These are phyloP conservation scores for Mycena crocata DNA, from an alignment of 768 basidiomycete genomes.

Conservation along the genomic window DNA sequence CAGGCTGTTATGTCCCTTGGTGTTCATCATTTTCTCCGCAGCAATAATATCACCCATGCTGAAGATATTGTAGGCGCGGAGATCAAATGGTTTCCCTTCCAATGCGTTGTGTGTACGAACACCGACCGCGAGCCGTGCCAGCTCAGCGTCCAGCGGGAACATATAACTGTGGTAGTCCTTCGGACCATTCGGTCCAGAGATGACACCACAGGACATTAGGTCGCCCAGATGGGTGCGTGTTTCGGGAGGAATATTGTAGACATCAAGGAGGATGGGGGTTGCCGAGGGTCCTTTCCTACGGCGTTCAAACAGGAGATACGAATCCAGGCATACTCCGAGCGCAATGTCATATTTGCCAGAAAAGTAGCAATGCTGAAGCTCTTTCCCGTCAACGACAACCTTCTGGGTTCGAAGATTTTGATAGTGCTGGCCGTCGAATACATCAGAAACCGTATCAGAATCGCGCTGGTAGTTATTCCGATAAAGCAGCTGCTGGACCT, in stretches of 20 bases:
- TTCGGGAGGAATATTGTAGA: conserved; percentile 51
- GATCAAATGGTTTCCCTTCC: conserved; percentile 42
- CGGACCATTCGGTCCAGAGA: conserved; percentile 47
- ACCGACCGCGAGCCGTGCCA: neutral
- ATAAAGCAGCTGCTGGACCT: conserved; percentile 28
- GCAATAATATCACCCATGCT: conserved; percentile 48
- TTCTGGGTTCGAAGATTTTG: conserved; percentile 28
- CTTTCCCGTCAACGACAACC: conserved; percentile 43
- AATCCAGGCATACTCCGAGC: conserved; percentile 55
- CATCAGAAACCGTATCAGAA: conserved; percentile 40
- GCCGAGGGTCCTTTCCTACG: conserved; percentile 41
- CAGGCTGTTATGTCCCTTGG: conserved; percentile 51
- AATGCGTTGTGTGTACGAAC: conserved; percentile 30
- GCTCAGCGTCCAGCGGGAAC: conserved; percentile 6
- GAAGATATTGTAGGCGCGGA: conserved; percentile 44
- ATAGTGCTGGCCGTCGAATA: conserved; percentile 52
- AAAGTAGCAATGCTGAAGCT: conserved; percentile 47
- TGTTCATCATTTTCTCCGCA: conserved; percentile 42
- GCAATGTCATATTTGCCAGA: conserved; percentile 52
- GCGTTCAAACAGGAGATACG: conserved; percentile 53
- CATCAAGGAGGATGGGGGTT: conserved; percentile 57
- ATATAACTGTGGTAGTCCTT: conserved; percentile 13
- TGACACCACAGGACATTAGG: conserved; percentile 45
- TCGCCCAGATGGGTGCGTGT: conserved; percentile 40
- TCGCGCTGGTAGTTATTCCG: conserved; percentile 22